Evolutionary conservation across 192 early-diverging fungal genomes (phyloP), one percentile per base, ranked within the genome.

Genomic region (Thoreauomyces humboldtii): DNA sequence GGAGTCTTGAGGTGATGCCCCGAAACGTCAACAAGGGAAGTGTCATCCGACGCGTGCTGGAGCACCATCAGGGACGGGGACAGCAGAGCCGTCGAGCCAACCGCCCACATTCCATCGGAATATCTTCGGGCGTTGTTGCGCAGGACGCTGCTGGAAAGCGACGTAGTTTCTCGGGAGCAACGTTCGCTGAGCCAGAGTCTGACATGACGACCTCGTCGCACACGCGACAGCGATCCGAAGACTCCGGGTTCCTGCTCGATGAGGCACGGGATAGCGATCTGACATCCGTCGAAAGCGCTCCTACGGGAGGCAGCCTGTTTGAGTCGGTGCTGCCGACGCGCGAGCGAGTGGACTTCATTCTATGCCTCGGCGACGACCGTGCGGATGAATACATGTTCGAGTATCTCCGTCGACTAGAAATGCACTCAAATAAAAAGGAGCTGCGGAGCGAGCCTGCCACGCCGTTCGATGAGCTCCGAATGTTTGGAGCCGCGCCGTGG

Each of bases 371-470:
- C 5, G 88, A 91, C 45, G 90, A 92, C 66, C 83, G 89, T 4
- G 71, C 87, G 2, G 90, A 92, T 52, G 91, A 92, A 70, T 87
- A 83, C 45, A 88, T 92, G 88, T 92, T 92, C 77, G 80, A 77
- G 43, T 85, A 81, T 48, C 69, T 89, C 0, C 35, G 58, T 25
- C 67, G 65, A 42, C 64, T 72, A 25, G 64, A 73, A 36, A 7
- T 59, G 14, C 73, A 65, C 36, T 42, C 35, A 48, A 36, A 51
- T 34, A 19, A 34, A 32, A 63, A 69, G 14, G 51, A 47, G 6
- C 15, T 48, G 22, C 25, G 61, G 31, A 24, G 61, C 35, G 33
- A 57, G 6, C 55, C 55, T 7, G 1, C 35, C 9, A 57, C 55
- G 19, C 55, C 55, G 2, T 57, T 57, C 27, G 55, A 57, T 12